Percentiles rank a stretch among this genome's conserved stretches.
phyloP scores from a whole-genome alignment of 2,329 filamentous ascomycete species.

The Teratosphaeria gauchensis region DNA sequence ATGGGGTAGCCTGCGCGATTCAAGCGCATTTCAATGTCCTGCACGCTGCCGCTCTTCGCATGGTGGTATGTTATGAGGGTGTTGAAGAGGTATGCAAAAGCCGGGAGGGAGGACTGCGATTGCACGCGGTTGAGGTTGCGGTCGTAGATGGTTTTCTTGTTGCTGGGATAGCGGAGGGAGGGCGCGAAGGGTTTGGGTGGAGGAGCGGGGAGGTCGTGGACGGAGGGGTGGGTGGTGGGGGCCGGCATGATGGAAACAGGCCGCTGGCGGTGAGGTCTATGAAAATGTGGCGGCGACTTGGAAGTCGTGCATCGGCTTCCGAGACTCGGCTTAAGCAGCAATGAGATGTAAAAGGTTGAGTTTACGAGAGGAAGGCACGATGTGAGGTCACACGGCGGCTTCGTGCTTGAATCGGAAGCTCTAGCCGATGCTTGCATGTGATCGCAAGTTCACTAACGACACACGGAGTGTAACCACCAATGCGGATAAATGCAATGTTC shows the following conservation, averaged over 20 bases:
- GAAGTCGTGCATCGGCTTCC: too few species aligned
- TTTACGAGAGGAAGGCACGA: neutral
- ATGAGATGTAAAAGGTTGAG: neutral
- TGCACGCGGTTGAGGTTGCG: slow-evolving; percentile 83
- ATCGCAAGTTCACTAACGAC: neutral
- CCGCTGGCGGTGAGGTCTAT: too few species aligned
- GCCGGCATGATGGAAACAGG: neutral
- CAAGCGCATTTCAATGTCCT: slow-evolving; percentile 62
- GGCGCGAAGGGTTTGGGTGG: slow-evolving; percentile 26
- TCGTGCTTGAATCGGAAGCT: neutral
- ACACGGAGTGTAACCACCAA: too few species aligned
- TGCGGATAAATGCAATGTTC: too few species aligned
- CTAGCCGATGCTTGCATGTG: neutral
- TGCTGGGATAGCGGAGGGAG: slow-evolving; percentile 78
- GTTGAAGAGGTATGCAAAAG: slow-evolving; percentile 91
- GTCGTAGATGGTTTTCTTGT: slow-evolving; percentile 96
- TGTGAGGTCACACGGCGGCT: neutral
- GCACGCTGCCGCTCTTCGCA: slow-evolving; percentile 77
- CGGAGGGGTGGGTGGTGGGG: neutral
- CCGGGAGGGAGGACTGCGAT: slow-evolving; percentile 80
- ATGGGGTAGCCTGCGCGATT: slow-evolving; percentile 65
- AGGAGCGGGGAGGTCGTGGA: slow-evolving; percentile 1
- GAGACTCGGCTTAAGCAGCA: neutral
- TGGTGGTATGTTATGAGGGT: slow-evolving; percentile 97
- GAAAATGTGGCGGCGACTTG: too few species aligned